Conservation (phyloP, 345 rosid species). For the Gossypium australe region DNA sequence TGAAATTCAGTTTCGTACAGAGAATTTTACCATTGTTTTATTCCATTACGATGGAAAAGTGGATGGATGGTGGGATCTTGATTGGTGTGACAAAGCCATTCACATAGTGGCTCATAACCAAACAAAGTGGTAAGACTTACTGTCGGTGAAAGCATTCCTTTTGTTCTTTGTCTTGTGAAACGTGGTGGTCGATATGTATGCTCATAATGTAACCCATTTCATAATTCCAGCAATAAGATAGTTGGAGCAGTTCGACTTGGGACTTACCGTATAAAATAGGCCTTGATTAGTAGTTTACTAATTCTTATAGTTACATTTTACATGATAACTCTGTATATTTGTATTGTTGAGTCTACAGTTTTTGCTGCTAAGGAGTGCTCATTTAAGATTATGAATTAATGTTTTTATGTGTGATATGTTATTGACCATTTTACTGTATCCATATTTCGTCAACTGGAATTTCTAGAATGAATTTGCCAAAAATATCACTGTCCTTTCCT, state of each 20-base stretch:
- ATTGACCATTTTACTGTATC: background rate
- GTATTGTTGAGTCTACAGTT: background rate
- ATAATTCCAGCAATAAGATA: background rate
- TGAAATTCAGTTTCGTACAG: slow-evolving; percentile 83
- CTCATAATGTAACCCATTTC: background rate
- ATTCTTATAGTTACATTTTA: background rate
- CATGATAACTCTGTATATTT: background rate
- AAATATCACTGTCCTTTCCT: background rate
- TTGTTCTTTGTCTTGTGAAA: background rate
- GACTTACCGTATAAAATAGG: background rate
- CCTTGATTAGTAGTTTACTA: background rate
- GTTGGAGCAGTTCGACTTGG: background rate
- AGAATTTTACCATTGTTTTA: slow-evolving; percentile 75
- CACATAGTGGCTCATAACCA: slow-evolving; percentile 92
- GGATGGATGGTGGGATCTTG: slow-evolving; percentile 79
- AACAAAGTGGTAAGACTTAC: slow-evolving; percentile 69
- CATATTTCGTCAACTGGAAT: background rate
- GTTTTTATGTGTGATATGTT: slow-evolving; percentile 1
- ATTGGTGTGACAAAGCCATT: slow-evolving; percentile 69
- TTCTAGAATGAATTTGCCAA: background rate
- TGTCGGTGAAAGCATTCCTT: background rate
- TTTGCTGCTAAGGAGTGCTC: background rate
- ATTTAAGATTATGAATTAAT: background rate
- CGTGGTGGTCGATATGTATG: background rate
- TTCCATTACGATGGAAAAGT: slow-evolving; percentile 93